A percentile compares a stretch with the other conserved stretches of the same genome.
These are phyloP conservation scores for Lactarius vividus DNA, from an alignment of 768 basidiomycete species.

Conservation along the genomic window DNA sequence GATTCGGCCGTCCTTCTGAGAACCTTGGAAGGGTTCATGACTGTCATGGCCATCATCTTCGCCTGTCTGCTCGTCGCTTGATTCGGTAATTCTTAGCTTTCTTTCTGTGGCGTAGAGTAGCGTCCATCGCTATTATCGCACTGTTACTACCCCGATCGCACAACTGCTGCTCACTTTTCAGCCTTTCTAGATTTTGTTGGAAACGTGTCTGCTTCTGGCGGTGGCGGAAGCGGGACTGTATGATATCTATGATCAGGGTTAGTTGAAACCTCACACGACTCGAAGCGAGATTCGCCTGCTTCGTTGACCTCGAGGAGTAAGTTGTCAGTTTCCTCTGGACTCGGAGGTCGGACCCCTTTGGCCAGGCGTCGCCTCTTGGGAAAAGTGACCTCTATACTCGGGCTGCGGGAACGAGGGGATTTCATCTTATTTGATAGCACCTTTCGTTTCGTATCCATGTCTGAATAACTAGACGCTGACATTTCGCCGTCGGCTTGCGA, in stretches of 20 bases:
- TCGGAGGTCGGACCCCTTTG: conserved; percentile 43
- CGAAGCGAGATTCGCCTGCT: conserved; percentile 45
- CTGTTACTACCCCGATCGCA: not conserved
- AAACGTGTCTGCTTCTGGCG: conserved; percentile 59
- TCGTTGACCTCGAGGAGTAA: conserved; percentile 53
- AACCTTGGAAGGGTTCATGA: conserved; percentile 29
- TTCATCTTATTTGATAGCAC: not conserved
- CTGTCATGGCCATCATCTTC: conserved; percentile 32
- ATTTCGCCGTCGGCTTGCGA: not conserved
- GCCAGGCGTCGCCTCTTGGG: conserved; percentile 42
- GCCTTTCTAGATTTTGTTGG: conserved; percentile 60
- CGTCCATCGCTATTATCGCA: not conserved
- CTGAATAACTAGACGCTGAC: conserved; percentile 11
- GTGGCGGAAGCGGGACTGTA: conserved; percentile 59
- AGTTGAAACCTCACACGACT: conserved; percentile 6
- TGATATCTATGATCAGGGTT: conserved; percentile 46
- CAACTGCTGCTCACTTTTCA: conserved; percentile 54
- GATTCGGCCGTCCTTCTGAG: conserved; percentile 30
- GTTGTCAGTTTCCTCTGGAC: conserved; percentile 42
- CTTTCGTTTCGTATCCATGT: conserved; percentile 3
- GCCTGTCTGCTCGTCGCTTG: conserved; percentile 27
- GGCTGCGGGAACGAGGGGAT: conserved; percentile 28
- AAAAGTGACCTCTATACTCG: conserved; percentile 36
- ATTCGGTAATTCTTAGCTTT: conserved; percentile 21
- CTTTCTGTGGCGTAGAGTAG: conserved; percentile 6